Evolutionary conservation across 768 basidiomycete genomes (phyloP).

Genomic region (Harrya chromipes): DNA sequence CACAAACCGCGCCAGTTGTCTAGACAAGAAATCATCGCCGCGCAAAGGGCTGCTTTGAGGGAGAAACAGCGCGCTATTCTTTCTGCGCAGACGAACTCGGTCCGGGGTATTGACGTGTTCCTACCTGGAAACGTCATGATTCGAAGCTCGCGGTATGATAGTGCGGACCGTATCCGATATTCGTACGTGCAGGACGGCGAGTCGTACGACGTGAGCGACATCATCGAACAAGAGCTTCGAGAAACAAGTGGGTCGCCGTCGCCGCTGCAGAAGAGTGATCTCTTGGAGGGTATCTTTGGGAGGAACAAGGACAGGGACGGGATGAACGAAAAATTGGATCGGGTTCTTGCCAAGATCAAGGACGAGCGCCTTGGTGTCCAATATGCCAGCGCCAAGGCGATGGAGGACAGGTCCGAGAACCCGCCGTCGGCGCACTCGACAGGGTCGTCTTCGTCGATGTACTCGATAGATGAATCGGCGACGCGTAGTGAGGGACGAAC

Average conservation of each 20-base stretch:
- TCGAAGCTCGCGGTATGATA: slow-evolving; percentile 75
- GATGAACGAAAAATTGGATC: slow-evolving; percentile 65
- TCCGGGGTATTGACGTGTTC: slow-evolving; percentile 85
- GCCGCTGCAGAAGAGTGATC: slow-evolving; percentile 44
- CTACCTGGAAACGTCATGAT: slow-evolving; percentile 83
- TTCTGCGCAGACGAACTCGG: slow-evolving; percentile 78
- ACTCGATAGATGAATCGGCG: slow-evolving; percentile 48
- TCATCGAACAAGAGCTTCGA: slow-evolving; percentile 88
- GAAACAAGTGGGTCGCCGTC: slow-evolving; percentile 38
- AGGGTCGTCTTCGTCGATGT: slow-evolving; percentile 46
- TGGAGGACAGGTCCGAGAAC: slow-evolving; percentile 21
- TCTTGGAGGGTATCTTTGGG: slow-evolving; percentile 64
- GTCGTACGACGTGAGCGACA: slow-evolving; percentile 90
- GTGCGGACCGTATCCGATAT: slow-evolving; percentile 77
- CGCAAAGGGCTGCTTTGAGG: slow-evolving; percentile 81
- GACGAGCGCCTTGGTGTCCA: slow-evolving; percentile 48
- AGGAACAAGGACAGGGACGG: slow-evolving; percentile 59
- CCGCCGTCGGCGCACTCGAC: slow-evolving; percentile 29
- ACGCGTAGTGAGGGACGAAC: slow-evolving; percentile 22
- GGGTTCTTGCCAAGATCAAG: slow-evolving; percentile 74
- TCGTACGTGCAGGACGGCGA: slow-evolving; percentile 94
- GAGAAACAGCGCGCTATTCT: slow-evolving; percentile 87
- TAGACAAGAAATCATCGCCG: slow-evolving; percentile 88
- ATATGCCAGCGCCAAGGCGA: slow-evolving; percentile 9
- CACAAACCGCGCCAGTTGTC: slow-evolving; percentile 45